These are phyloP conservation scores for Amylostereum chailletii DNA, from an alignment of 1,284 basidiomycete genomes.

Conservation along the genomic window DNA sequence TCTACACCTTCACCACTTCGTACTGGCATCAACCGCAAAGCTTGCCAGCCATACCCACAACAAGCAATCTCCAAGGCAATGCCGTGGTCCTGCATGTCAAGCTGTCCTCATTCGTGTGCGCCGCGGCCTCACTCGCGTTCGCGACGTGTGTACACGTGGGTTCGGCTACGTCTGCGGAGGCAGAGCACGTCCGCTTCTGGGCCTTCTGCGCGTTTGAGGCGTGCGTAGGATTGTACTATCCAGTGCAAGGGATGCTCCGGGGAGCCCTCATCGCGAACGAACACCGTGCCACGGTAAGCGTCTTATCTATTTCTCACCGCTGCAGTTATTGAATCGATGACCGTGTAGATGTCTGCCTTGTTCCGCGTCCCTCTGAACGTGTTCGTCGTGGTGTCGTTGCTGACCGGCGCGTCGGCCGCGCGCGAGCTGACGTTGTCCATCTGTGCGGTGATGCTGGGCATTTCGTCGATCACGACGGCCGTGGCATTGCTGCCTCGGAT, in stretches of 20 bases:
- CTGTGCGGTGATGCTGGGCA: conserved; percentile 46
- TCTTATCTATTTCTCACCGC: background rate
- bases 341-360: conserved; percentile 50
- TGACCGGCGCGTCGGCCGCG: conserved; percentile 62
- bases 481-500: conserved; percentile 20
- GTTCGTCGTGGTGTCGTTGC: conserved; percentile 63
- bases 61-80: conserved; percentile 22
- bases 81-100: conserved; percentile 44
- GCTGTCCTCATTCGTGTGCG: conserved; percentile 55
- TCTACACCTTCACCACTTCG: conserved; percentile 51
- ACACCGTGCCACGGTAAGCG: conserved; percentile 60
- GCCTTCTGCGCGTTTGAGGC: conserved; percentile 68
- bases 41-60: conserved; percentile 12
- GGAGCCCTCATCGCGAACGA: conserved; percentile 64
- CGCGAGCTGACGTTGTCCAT: conserved; percentile 53
- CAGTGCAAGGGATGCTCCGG: conserved; percentile 68
- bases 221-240: conserved; percentile 73
- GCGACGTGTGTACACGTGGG: conserved; percentile 38
- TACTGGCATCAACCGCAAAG: conserved; percentile 21
- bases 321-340: conserved; percentile 5
- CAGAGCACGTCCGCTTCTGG: conserved; percentile 53
- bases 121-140: conserved; percentile 47
- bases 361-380: conserved; percentile 70
- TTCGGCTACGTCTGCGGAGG: conserved; percentile 11
- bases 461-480: conserved; percentile 55